Base-by-base conservation (phyloP, 768 basidiomycete species). In the Tricholoma bakamatsutake region DNA sequence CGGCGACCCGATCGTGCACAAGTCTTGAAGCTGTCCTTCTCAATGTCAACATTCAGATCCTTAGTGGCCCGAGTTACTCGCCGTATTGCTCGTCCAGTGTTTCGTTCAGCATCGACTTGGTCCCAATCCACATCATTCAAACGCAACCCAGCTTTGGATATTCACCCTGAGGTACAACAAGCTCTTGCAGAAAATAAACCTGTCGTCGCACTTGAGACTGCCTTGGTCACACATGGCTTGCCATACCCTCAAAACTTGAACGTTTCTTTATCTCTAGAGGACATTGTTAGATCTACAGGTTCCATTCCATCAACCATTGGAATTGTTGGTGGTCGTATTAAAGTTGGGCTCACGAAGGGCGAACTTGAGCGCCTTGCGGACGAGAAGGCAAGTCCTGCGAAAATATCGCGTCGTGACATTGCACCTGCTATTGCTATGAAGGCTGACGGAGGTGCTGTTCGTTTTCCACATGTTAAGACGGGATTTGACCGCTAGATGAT, bases 301-400 rank as follows among this genome's bases (percentile, higher is more conserved):
- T 83, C 86, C n/a, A 73, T 88, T 21, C 97, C 97, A 6, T 95
- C 96, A 1, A 98, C 94, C 1, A 89, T 98, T 58, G 94, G 87
- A 12, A 68, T 99, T 45, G 74, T 98, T 28, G 76, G 75, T 15
- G 96, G 96, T 10, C 81, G 86, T 17, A 79, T 97, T 64, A 93
- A 94, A 71, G 84, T 98, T 58, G 97, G 97, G 3, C 70, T 98
- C 50, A 71, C 81, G 33, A 66, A 74, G 5, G 51, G 69, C 3
- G 83, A 98, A 63, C 73, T 98, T 15, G 82, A 83, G 59, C 72
- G 80, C 49, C 73, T 98, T 47, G 87, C 90, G 1, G 80, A 81
- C 54, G 73, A 74, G 39, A 66, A 60, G 30, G 60, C 68, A 27
- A 76, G 76, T 43, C 73, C 78, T 2, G 78, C 80, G 13, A 88